Evolutionary conservation across 768 basidiomycete species (phyloP), one percentile per base, ranked within the genome.

Genomic region (Collybiopsis confluens): DNA sequence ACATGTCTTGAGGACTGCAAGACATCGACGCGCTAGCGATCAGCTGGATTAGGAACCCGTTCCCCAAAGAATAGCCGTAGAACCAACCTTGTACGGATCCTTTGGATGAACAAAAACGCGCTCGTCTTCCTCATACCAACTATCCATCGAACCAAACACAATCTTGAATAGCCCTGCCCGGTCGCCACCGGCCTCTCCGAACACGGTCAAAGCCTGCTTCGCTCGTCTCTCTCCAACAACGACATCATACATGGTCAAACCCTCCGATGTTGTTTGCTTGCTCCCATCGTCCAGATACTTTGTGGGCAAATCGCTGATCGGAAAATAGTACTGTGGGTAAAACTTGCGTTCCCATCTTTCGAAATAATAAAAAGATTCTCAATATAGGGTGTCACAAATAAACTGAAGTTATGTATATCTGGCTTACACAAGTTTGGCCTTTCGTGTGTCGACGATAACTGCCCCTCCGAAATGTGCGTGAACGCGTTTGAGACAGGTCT

Each of bases 111-210:
- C 69, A 54, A 73, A 80, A 28, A 86, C 74, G 52, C 79, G 64
- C 45, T 87, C 83, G 45, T 85, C 84, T 61, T 86, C 84, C 68
- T 86, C 84, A 48, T 85, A 83, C 85, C 85, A 86, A 2, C 75
- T 74, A 56, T 84, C 83, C 60, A 77, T 74, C 16, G 73, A 74
- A 13, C 66, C 64, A 49, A 82, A 84, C 11, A 63, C 62, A 54
- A 87, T 62, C 44, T 73, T 79, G 35, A 79, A 67, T 26, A 85
- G 68, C 5, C 78, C 79, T 21, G 67, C 67, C 11, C 83, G 62
- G 46, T 73, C 68, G 57, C 68, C 59, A 21, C 30, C 51, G 26
- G 63, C 54, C 48, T 60, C 44, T 37, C 68, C 56, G 61, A 67
- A 61, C 37, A 57, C 43, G 26, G 64, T 71, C n/a, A 72, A 68